These are phyloP conservation scores for Pinus tabuliformis DNA, from an alignment of 75 land plant species.

Conservation along the genomic window DNA sequence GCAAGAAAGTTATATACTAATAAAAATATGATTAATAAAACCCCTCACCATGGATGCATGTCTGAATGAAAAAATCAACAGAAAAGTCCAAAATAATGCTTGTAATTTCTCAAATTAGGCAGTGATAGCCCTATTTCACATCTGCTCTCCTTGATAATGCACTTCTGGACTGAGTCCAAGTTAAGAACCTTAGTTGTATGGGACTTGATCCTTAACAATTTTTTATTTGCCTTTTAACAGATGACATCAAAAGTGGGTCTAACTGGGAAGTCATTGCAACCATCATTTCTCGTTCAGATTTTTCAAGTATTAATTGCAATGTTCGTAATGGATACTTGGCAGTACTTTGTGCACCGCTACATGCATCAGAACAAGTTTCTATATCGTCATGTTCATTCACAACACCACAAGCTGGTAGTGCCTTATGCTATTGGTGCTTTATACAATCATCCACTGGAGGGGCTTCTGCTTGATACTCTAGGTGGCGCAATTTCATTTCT, in stretches of 20 bases:
- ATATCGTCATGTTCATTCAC: slow-evolving; percentile 77
- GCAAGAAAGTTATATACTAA: background rate
- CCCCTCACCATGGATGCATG: background rate
- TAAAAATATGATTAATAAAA: background rate
- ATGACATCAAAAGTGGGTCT: slow-evolving; percentile 29
- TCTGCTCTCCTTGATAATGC: background rate
- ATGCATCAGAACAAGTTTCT: slow-evolving; percentile 80
- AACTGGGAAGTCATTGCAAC: slow-evolving; percentile 23
- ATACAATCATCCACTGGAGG: slow-evolving; percentile 81
- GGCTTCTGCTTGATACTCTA: slow-evolving; percentile 71
- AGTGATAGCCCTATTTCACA: background rate
- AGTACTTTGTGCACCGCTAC: slow-evolving; percentile 76
- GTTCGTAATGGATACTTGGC: slow-evolving; percentile 81
- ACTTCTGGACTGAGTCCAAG: background rate
- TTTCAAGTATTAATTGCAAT: slow-evolving; percentile 57
- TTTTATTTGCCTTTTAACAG: slow-evolving; percentile 17
- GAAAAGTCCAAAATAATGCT: background rate
- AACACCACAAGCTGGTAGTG: slow-evolving; percentile 71
- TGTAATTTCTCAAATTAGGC: background rate
- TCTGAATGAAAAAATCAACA: background rate
- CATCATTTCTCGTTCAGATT: slow-evolving; percentile 30
- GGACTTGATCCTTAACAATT: background rate
- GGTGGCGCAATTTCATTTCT: slow-evolving; percentile 83
- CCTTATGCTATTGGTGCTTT: slow-evolving; percentile 82
- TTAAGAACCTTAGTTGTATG: background rate